phyloP scores from a whole-genome alignment of 768 basidiomycete species.

The Boletus rubroflammeus region DNA sequence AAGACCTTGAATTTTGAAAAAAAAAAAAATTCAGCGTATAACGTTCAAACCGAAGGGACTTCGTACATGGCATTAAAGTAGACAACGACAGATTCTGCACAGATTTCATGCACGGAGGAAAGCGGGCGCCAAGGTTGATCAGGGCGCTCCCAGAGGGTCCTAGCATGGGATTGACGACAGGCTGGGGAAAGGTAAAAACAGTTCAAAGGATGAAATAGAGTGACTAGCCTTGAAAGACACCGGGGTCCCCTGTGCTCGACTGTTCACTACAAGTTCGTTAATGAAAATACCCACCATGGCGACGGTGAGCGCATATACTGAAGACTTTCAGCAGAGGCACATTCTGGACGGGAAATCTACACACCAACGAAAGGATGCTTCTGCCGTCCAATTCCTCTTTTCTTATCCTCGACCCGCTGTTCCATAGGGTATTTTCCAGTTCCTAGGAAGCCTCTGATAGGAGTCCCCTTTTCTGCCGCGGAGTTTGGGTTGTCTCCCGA shows the following conservation, averaged over 20 bases:
- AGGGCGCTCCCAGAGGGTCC: conserved; percentile 84
- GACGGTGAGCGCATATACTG: conserved; percentile 62
- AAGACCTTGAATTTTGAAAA: conserved; percentile 45
- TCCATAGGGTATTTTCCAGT: conserved; percentile 58
- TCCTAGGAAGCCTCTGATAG: conserved; percentile 43
- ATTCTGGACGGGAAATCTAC: conserved; percentile 16
- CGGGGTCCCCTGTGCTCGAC: conserved; percentile 71
- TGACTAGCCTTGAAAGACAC: conserved; percentile 74
- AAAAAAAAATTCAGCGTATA: not conserved
- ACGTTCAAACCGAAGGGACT: conserved; percentile 2
- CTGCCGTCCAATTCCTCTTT: conserved; percentile 80
- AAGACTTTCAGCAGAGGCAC: conserved; percentile 1
- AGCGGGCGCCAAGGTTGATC: conserved; percentile 87
- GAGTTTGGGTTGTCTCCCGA: conserved; percentile 23
- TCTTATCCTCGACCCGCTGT: conserved; percentile 86
- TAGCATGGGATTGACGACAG: conserved; percentile 83
- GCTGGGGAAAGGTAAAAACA: conserved; percentile 40
- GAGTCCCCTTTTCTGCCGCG: conserved; percentile 38
- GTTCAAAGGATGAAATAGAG: not conserved
- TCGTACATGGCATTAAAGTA: conserved; percentile 57
- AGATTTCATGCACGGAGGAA: conserved; percentile 87
- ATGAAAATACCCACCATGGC: conserved; percentile 75
- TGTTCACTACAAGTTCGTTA: conserved; percentile 80
- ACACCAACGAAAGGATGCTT: conserved; percentile 72
- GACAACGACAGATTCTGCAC: conserved; percentile 54